Evolutionary conservation across 1,284 basidiomycete species (phyloP).

Genomic region (Exobasidium rhododendri): DNA sequence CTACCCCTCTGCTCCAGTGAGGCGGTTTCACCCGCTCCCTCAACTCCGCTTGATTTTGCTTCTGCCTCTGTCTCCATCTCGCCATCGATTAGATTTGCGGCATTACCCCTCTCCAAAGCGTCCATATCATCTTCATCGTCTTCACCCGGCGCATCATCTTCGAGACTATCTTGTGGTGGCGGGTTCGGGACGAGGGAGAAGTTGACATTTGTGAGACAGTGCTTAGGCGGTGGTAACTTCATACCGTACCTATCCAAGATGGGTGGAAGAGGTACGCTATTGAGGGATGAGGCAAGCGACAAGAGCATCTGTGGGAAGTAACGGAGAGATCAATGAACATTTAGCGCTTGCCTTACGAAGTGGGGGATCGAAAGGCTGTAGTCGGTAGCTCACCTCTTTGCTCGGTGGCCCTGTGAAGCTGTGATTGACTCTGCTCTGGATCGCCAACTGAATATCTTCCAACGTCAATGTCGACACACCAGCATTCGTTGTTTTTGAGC

Average conservation of each 20-base stretch:
- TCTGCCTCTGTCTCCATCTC: slow-evolving; percentile 8
- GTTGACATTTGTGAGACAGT: slow-evolving; percentile 83
- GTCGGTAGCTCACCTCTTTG: slow-evolving; percentile 71
- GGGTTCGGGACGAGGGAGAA: slow-evolving; percentile 89
- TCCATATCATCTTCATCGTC: slow-evolving; percentile 27
- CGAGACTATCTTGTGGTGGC: slow-evolving; percentile 58
- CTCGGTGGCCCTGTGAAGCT: slow-evolving; percentile 88
- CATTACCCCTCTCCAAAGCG: slow-evolving; percentile 18
- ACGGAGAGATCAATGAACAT: slow-evolving; percentile 1
- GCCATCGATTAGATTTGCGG: slow-evolving; percentile 6
- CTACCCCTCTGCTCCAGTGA: slow-evolving; percentile 26
- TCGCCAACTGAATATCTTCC: slow-evolving; percentile 85
- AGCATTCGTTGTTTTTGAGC: slow-evolving; percentile 6
- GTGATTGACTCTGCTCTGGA: slow-evolving; percentile 89
- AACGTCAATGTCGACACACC: slow-evolving; percentile 60
- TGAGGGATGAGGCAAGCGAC: slow-evolving; percentile 83
- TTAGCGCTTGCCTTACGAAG: neutral
- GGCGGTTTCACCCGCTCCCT: too few species aligned
- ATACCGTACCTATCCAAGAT: slow-evolving; percentile 95
- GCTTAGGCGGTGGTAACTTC: slow-evolving; percentile 74
- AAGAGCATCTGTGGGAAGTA: slow-evolving; percentile 70
- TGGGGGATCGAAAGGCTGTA: neutral
- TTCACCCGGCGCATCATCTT: slow-evolving; percentile 18
- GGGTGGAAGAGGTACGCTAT: slow-evolving; percentile 79
- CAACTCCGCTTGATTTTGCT: neutral